These are phyloP conservation scores for Thuja plicata DNA, from an alignment of 83 land plant genomes.

Conservation along the genomic window DNA sequence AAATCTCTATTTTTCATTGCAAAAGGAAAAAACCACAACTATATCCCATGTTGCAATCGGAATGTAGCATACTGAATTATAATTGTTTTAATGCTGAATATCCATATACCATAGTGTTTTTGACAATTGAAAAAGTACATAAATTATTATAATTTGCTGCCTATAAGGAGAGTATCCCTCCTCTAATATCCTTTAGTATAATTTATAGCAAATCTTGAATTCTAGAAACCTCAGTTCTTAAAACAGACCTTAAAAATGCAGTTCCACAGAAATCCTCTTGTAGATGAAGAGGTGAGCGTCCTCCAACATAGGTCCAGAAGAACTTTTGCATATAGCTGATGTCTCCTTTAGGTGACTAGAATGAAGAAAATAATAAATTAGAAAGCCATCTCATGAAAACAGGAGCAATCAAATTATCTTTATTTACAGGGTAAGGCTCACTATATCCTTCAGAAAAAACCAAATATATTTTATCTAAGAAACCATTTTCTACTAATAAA, in stretches of 20 bases:
- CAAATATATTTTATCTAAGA: background rate
- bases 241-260: constrained; percentile 63
- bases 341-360: constrained; percentile 89
- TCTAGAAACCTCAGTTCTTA: background rate
- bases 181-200: background rate
- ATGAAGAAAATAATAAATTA: background rate
- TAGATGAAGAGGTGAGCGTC: constrained; percentile 71
- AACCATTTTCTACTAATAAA: background rate
- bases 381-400: background rate
- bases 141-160: background rate
- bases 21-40: background rate
- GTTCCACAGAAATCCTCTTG: constrained; percentile 96
- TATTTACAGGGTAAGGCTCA: background rate
- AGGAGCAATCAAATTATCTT: background rate
- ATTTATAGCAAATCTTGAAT: background rate
- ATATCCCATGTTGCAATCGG: background rate
- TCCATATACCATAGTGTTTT: background rate
- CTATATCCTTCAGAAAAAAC: background rate
- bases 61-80: background rate
- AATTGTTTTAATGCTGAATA: background rate
- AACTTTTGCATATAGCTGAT: constrained; percentile 91
- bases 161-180: background rate
- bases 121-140: background rate
- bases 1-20: background rate
- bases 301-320: constrained; percentile 82